Evolutionary conservation across 768 basidiomycete species (phyloP), one percentile per base, ranked within the genome.

Genomic region (Boletales sp.): DNA sequence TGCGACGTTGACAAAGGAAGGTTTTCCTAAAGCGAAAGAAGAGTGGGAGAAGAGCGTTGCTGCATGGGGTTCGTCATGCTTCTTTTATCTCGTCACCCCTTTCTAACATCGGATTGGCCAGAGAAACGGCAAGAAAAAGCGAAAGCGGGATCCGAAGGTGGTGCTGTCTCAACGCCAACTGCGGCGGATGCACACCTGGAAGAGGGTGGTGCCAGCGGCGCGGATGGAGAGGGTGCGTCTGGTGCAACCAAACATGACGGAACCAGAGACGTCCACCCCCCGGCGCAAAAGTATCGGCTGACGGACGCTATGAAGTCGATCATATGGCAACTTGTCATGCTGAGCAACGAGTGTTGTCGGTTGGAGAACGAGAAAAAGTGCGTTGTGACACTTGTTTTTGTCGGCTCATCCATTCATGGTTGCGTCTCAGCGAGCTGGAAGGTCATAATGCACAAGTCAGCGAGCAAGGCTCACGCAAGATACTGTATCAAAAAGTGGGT

Each of bases 271-370:
- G 59, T 74, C 14, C 83, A 87, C 36, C 82, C 87, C 38, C 90
- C 92, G 0, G 72, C 75, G 59, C 86, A 87, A 71, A 84, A 83
- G 67, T 95, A 87, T 64, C 71, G 84, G 5, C 69, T 92, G 72
- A 90, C 86, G 35, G 92, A 94, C 50, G 64, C 66, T 52, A 90
- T 94, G 87, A 89, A 90, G 72, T 67, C 66, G 36, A 78, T 82
- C 27, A 80, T 94, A 54, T 94, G 88, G 88, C 78, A 86, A 64
- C 73, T 92, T 8, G 87, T 90, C 47, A 74, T 83, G 63, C 61
- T 93, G 50, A 91, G 88, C 63, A 91, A 92, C 60, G 87, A 91
- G 70, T 84, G 84, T 47, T 90, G 87, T 68, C 74, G 87, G 51
- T 48, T 79, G 38, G 71, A 82, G 69, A 82, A 82, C 50, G 82